Percentiles rank a stretch among this genome's conserved stretches.
These are phyloP conservation scores for Triangularia setosa DNA, from an alignment of 2,329 filamentous ascomycete genomes.

Conservation along the genomic window DNA sequence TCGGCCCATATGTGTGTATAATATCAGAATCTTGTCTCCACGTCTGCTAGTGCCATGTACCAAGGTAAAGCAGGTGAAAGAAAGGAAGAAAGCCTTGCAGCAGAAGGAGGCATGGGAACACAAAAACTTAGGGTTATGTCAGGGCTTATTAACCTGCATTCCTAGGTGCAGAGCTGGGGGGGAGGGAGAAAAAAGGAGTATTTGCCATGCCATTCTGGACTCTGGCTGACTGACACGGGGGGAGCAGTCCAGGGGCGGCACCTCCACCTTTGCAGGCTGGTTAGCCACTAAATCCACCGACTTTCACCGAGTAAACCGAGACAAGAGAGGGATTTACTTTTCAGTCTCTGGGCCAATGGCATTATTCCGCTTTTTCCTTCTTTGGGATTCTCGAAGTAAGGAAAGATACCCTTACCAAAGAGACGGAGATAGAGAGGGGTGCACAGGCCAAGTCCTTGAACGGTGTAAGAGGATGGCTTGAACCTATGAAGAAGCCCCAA, in stretches of 20 bases:
- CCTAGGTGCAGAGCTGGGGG: slow-evolving; percentile 3
- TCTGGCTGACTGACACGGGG: neutral
- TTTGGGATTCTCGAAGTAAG: neutral
- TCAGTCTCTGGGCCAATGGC: slow-evolving; percentile 16
- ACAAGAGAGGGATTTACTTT: slow-evolving; percentile 2
- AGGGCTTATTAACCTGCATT: slow-evolving; percentile 15
- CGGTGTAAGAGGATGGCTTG: neutral
- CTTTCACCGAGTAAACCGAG: slow-evolving; percentile 10
- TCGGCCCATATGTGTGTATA: neutral
- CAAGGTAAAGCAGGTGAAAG: too few relatives aligned
- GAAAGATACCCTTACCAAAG: neutral
- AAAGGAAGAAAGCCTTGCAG: slow-evolving; percentile 15
- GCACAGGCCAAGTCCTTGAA: slow-evolving; percentile 20
- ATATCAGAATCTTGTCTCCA: neutral
- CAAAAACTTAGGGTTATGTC: slow-evolving; percentile 8
- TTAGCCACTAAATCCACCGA: slow-evolving; percentile 5
- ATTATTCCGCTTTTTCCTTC: slow-evolving; percentile 9
- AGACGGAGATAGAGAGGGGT: neutral
- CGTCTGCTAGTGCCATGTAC: too few relatives aligned
- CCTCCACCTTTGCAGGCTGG: neutral
- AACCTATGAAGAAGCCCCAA: neutral
- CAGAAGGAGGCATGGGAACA: neutral
- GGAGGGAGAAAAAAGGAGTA: slow-evolving; percentile 6
- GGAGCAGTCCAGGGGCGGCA: neutral
- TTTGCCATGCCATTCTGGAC: neutral